A percentile compares a stretch with the other conserved stretches of the same genome.
Conservation (phyloP, 1,284 basidiomycete genomes). For the Athelia sp. region DNA sequence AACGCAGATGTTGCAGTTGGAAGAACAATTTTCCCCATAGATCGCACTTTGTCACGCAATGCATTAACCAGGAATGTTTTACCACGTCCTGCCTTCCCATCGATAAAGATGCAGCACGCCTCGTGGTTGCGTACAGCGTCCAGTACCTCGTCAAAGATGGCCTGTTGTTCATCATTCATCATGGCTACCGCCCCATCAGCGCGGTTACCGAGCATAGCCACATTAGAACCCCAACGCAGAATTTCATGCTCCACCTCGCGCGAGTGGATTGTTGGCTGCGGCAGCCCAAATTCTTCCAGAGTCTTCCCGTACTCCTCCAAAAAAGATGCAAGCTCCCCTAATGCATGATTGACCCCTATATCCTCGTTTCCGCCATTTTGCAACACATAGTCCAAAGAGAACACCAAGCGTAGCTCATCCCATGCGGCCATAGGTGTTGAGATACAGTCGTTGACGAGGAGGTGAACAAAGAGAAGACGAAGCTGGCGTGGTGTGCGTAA, state of each 20-base stretch:
- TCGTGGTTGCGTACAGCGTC: conserved; percentile 14
- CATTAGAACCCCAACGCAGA: conserved; percentile 16
- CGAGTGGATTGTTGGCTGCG: conserved; percentile 17
- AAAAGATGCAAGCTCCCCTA: conserved; percentile 6
- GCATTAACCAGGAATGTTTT: conserved; percentile 33
- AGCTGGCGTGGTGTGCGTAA: conserved; percentile 27
- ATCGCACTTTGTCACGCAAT: conserved; percentile 26
- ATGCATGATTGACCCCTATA: conserved; percentile 3
- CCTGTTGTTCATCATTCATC: conserved; percentile 25
- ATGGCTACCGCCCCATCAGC: conserved; percentile 14
- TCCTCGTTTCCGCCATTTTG: conserved; percentile 11
- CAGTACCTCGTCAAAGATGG: conserved; percentile 22
- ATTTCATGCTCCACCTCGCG: conserved; percentile 24
- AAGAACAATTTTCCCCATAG: conserved; percentile 23
- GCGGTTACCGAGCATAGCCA: conserved; percentile 13
- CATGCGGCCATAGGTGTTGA: conserved; percentile 19
- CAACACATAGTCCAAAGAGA: conserved; percentile 20
- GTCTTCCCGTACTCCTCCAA: conserved; percentile 14
- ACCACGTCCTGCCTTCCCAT: conserved; percentile 34
- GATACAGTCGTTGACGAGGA: conserved; percentile 27
- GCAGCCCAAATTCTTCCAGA: conserved; percentile 20
- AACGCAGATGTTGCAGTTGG: conserved; percentile 32
- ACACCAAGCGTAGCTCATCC: conserved; percentile 17
- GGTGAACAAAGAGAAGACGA: conserved; percentile 27
- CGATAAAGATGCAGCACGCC: conserved; percentile 25